Evolutionary conservation across 768 basidiomycete genomes (phyloP).

Genomic region (Tricholoma sp.): DNA sequence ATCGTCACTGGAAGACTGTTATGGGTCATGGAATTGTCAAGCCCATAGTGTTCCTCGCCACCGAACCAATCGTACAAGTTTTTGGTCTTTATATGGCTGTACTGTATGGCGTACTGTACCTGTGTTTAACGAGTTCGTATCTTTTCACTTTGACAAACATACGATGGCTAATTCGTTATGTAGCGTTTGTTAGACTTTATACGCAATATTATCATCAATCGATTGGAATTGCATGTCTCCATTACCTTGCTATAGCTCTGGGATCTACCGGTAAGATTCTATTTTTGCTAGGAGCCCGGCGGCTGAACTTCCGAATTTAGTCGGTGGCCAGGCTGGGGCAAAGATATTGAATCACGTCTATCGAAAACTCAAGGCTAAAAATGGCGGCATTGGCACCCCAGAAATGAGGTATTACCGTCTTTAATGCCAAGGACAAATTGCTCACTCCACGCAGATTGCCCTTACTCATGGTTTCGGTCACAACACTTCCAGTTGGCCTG

Average conservation of each 20-base stretch:
- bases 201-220: slow-evolving; percentile 41
- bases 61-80: slow-evolving; percentile 60
- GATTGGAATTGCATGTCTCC: slow-evolving; percentile 51
- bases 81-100: slow-evolving; percentile 56
- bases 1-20: slow-evolving; percentile 37
- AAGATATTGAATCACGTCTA: slow-evolving; percentile 45
- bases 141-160: background rate
- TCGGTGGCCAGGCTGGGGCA: slow-evolving; percentile 37
- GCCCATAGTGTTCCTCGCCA: slow-evolving; percentile 49
- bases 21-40: slow-evolving; percentile 46
- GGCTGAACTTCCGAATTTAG: slow-evolving; percentile 7
- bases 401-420: slow-evolving; percentile 37
- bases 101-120: slow-evolving; percentile 47
- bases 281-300: slow-evolving; percentile 9
- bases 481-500: slow-evolving; percentile 53
- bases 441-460: slow-evolving; percentile 19
- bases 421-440: background rate
- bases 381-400: slow-evolving; percentile 49
- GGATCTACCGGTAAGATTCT: slow-evolving; percentile 41
- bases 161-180: background rate
- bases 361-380: slow-evolving; percentile 35
- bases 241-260: slow-evolving; percentile 58
- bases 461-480: slow-evolving; percentile 43
- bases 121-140: slow-evolving; percentile 32
- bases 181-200: slow-evolving; percentile 53